These are phyloP conservation scores for Fusarium devonianum DNA, from an alignment of 2,329 filamentous ascomycete genomes.

Conservation along the genomic window DNA sequence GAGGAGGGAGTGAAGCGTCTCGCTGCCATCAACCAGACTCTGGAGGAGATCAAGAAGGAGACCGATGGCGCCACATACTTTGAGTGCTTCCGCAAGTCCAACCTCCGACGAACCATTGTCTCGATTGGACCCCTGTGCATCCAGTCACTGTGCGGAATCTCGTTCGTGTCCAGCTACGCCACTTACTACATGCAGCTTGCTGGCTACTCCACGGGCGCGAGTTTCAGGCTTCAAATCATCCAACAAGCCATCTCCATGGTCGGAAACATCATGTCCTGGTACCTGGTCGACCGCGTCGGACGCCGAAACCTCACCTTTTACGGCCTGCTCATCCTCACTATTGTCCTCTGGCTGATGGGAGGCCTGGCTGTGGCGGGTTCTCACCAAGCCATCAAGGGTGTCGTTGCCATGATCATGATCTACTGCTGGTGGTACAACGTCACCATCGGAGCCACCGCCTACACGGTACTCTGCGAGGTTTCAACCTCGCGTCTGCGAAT, in stretches of 20 bases:
- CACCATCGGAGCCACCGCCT: slow-evolving; percentile 43
- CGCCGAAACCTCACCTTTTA: slow-evolving; percentile 48
- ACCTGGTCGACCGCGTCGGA: slow-evolving; percentile 48
- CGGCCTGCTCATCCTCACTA: slow-evolving; percentile 44
- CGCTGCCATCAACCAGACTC: slow-evolving; percentile 41
- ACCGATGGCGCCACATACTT: slow-evolving; percentile 48
- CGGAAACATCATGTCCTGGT: slow-evolving; percentile 52
- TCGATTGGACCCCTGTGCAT: slow-evolving; percentile 47
- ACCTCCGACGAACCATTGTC: slow-evolving; percentile 51
- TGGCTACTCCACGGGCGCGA: slow-evolving; percentile 47
- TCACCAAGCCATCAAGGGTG: slow-evolving; percentile 34
- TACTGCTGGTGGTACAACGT: slow-evolving; percentile 51
- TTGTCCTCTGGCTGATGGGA: slow-evolving; percentile 49
- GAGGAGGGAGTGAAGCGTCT: slow-evolving; percentile 42
- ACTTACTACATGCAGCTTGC: slow-evolving; percentile 55
- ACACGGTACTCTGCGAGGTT: slow-evolving; percentile 4
- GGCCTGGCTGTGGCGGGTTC: slow-evolving; percentile 43
- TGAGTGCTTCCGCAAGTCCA: slow-evolving; percentile 51
- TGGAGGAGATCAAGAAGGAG: slow-evolving; percentile 46
- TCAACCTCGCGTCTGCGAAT: slow-evolving; percentile 6
- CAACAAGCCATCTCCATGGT: slow-evolving; percentile 50
- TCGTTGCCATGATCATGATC: slow-evolving; percentile 48
- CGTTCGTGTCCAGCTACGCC: slow-evolving; percentile 48
- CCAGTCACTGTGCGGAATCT: slow-evolving; percentile 46
- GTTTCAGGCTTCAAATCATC: slow-evolving; percentile 50